Base-by-base conservation (phyloP, 1,284 basidiomycete species). In the Fistulina hepatica region DNA sequence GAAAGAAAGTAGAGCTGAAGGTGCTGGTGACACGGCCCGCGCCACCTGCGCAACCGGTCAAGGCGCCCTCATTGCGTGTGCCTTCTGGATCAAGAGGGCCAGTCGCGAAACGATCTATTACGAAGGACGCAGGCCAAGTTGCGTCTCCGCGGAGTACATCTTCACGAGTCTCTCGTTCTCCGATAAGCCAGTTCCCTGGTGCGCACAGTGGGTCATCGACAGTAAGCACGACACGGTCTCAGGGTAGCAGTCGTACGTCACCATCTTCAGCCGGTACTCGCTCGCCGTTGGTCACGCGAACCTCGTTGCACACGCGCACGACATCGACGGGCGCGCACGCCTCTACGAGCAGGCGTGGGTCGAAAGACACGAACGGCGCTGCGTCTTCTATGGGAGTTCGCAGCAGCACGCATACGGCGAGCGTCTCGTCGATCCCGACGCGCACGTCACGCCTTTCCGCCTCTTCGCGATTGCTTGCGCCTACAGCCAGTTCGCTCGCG, bases 401-500 rank as follows among this genome's bases (percentile, higher is more conserved):
- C 8, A 47, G 44, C 34, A 43, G 46, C 46, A 31, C 46, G 43
- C 24, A 39, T 42, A 44, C 41, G 40, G 39, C 42, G 23, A 42
- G 42, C 46, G 41, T 33, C 45, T 24, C 49, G 33, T 13, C 44
- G 33, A 17, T 38, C 50, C 39, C 47, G 39, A 39, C 42, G 34
- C 22, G 41, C 33, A 37, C 50, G 34, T 36, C 33, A 11, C 33
- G 46, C 49, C 24, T 51, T 1, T 55, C 59, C 6, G 43, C 48
- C 5, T 52, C 57, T 1, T 82, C 80, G 3, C 70, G 76, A 16
- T 60, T 85, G 11, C 58, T 76, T 36, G 78, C 80, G 0, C 81
- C 81, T 0, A 85, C 82, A 1, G 81, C 77, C 2, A 81, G 81
- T 47, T 86, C 82, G 1, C 60, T 85, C 19, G 83, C 82, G 2